These are phyloP conservation scores for Lactuca saligna DNA, from an alignment of 129 eudicot species.

Conservation along the genomic window DNA sequence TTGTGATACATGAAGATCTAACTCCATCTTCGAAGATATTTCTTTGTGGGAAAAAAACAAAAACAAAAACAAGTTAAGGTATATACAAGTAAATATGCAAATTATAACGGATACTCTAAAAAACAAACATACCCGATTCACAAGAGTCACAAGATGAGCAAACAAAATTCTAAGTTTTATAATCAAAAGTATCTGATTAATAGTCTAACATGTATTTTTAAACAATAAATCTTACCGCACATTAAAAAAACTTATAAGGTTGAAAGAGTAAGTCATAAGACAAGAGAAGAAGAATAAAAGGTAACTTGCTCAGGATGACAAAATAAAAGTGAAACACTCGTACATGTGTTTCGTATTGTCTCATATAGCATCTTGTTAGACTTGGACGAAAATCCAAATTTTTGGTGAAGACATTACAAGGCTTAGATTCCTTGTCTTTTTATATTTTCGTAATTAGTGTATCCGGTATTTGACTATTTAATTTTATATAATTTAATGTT, in stretches of 20 bases:
- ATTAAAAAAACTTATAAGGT: constrained; percentile 7
- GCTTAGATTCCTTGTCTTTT: background rate
- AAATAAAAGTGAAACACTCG: constrained; percentile 18
- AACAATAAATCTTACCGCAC: background rate
- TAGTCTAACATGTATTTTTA: background rate
- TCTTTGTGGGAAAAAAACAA: background rate
- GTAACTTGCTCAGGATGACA: constrained; percentile 29
- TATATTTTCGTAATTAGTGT: background rate
- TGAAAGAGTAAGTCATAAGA: constrained; percentile 17
- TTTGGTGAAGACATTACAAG: background rate
- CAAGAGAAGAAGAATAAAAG: constrained; percentile 26
- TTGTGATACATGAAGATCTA: constrained; percentile 23
- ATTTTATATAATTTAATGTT: too few species aligned
- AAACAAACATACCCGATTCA: constrained; percentile 17
- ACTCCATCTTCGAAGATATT: constrained; percentile 20
- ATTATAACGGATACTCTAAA: background rate
- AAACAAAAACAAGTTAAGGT: background rate
- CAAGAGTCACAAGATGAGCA: constrained; percentile 10
- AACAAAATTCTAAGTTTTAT: background rate
- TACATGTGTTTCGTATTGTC: constrained; percentile 20
- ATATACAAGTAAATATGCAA: background rate
- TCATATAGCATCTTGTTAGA: constrained; percentile 18
- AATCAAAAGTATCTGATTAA: background rate
- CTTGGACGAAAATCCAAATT: constrained; percentile 21
- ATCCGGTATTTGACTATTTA: background rate